phyloP scores from a whole-genome alignment of 2,329 filamentous ascomycete genomes.

The Talaromyces sp. region DNA sequence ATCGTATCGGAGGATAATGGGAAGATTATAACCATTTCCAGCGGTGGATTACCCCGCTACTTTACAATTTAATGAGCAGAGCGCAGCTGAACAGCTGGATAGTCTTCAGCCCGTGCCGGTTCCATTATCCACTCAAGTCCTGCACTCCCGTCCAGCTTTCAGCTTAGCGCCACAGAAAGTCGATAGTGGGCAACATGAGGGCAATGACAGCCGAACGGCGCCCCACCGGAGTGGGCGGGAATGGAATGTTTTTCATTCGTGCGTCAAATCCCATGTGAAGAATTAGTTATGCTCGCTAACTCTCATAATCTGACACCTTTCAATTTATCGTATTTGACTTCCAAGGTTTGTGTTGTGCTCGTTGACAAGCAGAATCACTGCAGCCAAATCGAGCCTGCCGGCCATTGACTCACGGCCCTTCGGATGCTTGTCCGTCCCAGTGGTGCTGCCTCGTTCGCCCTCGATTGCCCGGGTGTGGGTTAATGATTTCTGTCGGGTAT shows the following conservation, averaged over 20 bases:
- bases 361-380: neutral
- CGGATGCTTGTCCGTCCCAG: neutral
- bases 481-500: neutral
- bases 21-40: slow-evolving; percentile 18
- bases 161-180: slow-evolving; percentile 17
- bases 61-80: neutral
- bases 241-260: slow-evolving; percentile 11
- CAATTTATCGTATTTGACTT: no score
- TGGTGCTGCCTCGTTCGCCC: neutral
- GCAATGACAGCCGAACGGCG: slow-evolving; percentile 5
- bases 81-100: slow-evolving; percentile 11
- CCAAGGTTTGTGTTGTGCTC: neutral
- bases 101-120: slow-evolving; percentile 11
- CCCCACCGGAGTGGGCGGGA: neutral
- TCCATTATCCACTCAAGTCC: slow-evolving; percentile 11
- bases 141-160: slow-evolving; percentile 7
- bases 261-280: slow-evolving; percentile 16
- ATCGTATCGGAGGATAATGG: slow-evolving; percentile 14
- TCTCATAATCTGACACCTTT: neutral
- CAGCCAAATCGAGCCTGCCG: neutral
- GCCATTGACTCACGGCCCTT: neutral
- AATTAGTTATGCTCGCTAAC: neutral
- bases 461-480: neutral
- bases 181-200: neutral
- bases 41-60: neutral